A percentile compares a stretch with the other conserved stretches of the same genome.
Conservation (phyloP, 192 early-diverging fungal species). For the Diversispora eburnea region DNA sequence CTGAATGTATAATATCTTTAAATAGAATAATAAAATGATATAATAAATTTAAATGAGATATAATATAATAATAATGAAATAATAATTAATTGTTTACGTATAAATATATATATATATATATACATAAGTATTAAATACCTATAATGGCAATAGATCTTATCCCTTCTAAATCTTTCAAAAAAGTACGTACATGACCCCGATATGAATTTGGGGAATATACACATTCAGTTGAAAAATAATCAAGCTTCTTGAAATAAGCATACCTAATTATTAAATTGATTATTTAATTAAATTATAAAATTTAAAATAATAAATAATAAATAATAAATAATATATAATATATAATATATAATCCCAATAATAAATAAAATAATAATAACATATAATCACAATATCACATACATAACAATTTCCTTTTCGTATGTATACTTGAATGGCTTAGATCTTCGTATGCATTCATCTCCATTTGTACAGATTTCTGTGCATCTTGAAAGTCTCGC, state of each 20-base stretch:
- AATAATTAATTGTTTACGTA: conserved; percentile 3
- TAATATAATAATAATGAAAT: conserved; percentile 11
- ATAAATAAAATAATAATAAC: neutral
- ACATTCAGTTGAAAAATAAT: conserved; percentile 99
- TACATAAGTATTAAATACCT: conserved; percentile 41
- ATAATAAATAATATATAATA: neutral
- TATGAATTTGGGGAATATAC: conserved; percentile 98
- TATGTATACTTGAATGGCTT: conserved; percentile 99
- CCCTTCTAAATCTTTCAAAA: conserved; percentile 92
- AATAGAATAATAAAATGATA: neutral
- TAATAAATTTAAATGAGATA: too few relatives aligned
- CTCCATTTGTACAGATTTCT: conserved; percentile 78
- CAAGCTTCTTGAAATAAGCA: conserved; percentile 93
- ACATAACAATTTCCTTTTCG: conserved; percentile 99
- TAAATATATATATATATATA: neutral
- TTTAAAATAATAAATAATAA: neutral
- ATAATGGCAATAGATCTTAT: conserved; percentile 86
- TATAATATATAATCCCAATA: neutral
- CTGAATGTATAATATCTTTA: conserved; percentile 90
- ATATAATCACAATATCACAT: neutral
- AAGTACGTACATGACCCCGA: conserved; percentile 89
- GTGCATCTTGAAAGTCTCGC: conserved; percentile 91
- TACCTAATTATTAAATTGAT: conserved; percentile 47
- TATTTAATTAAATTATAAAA: too few relatives aligned
- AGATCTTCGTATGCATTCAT: conserved; percentile 74